These are phyloP conservation scores for Conticribra guillardii DNA, from an alignment of 108 stramenopile genomes.

Conservation along the genomic window DNA sequence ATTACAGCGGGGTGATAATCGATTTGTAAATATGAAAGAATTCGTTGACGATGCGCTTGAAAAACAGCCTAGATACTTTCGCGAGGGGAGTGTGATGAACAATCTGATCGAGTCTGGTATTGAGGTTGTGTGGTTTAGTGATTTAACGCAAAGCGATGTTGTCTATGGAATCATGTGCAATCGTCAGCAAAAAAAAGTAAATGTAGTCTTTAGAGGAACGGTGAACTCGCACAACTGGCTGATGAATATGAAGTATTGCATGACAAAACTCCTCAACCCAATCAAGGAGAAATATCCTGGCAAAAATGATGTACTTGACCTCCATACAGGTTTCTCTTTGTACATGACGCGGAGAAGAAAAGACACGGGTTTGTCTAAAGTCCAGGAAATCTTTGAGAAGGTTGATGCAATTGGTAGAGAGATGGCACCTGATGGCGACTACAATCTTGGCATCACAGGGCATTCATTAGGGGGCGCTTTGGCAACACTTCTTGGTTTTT, in stretches of 20 bases:
- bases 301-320: constrained; percentile 2
- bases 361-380: constrained; percentile 8
- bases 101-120: too few species aligned
- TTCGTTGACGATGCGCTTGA: too few species aligned
- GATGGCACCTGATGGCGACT: constrained; percentile 17
- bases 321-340: constrained; percentile 22
- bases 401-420: constrained; percentile 18
- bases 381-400: constrained; percentile 24
- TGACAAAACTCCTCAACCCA: constrained; percentile 16
- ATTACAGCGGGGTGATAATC: too few species aligned
- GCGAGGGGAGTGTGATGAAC: too few species aligned
- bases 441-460: constrained; percentile 23
- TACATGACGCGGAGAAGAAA: constrained; percentile 20
- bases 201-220: constrained; percentile 25
- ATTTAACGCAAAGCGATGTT: too few species aligned
- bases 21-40: too few species aligned
- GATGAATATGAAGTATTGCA: constrained; percentile 21
- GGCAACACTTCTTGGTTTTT: constrained; percentile 26
- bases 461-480: constrained; percentile 20
- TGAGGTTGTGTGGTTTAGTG: too few species aligned
- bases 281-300: constrained; percentile 13
- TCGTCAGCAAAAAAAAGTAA: constrained; percentile 4
- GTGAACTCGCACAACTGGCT: constrained; percentile 21
- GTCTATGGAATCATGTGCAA: too few species aligned
- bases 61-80: too few species aligned